Evolutionary conservation across 176 grass and related monocot species (phyloP), one percentile per base, ranked within the genome.

Genomic region (Leersia perrieri): DNA sequence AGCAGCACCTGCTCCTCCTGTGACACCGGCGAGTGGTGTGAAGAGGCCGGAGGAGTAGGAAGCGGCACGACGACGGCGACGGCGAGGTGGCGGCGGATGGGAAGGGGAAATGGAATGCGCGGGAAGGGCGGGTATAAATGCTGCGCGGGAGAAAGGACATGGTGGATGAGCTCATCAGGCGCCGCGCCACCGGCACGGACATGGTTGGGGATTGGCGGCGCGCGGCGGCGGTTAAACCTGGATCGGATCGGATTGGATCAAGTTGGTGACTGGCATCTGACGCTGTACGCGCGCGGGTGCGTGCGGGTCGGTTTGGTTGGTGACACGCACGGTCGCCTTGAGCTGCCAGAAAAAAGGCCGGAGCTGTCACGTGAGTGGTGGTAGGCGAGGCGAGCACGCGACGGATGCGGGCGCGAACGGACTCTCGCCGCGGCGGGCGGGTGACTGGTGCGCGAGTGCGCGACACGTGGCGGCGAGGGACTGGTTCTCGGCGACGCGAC

Each of bases 121-220:
- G 40, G 76, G 57, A 57, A 55, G 60, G 69, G 67, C 38, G 47
- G 23, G 87, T 85, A 85, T 85, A 72, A 71, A 85, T 89, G 81
- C 72, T 61, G n/a, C 67, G 72, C 39, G 2, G 76, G 25, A 31
- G 31, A 28, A 2, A 1, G 31, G 67, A n/a, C n/a, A n/a, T 12
- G 39, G 44, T 18, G 44, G 44, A 5, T 14, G 81, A 63, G 73
- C 60, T 35, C 30, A 16, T 45, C 30, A 72, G 28, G 41, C 51
- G 5, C 15, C 22, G 80, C 67, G 86, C 80, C 80, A 61, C 66
- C 69, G 47, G 66, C 60, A 49, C 31, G 31, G 78, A 8, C 32
- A 38, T 44, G 12, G 41, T 2, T 13, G 15, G 71, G 25, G 22
- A 57, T 60, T 47, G 61, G 45, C 18, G 78, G 78, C 64, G 40